A percentile compares a stretch with the other conserved stretches of the same genome.
These are phyloP conservation scores for Alternaria sp. DNA, from an alignment of 2,329 filamentous ascomycete species.

Conservation along the genomic window DNA sequence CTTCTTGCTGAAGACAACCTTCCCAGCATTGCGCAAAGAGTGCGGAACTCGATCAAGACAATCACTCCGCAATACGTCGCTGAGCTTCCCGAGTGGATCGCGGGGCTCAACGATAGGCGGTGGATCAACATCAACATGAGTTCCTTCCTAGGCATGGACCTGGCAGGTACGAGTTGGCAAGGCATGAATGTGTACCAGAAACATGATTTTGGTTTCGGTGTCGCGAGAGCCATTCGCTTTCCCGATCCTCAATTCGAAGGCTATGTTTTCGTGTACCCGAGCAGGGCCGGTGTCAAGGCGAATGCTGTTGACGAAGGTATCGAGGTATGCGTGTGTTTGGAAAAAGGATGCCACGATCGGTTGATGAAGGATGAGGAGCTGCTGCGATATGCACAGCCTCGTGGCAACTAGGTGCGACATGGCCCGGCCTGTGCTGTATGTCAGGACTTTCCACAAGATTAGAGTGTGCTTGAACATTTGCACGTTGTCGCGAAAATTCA, in stretches of 20 bases:
- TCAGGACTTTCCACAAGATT: neutral
- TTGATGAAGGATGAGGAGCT: conserved; percentile 23
- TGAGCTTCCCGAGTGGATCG: conserved; percentile 30
- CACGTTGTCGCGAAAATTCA: neutral
- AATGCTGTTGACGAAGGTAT: conserved; percentile 20
- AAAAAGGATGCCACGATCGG: conserved; percentile 10
- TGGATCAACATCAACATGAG: conserved; percentile 25
- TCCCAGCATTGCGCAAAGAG: conserved; percentile 19
- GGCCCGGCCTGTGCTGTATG: neutral
- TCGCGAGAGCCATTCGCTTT: conserved; percentile 19
- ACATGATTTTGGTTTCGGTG: conserved; percentile 42
- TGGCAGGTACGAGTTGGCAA: conserved; percentile 35
- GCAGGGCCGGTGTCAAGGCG: conserved; percentile 9
- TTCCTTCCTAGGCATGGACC: conserved; percentile 34
- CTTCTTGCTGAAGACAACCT: conserved; percentile 18
- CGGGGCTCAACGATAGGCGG: conserved; percentile 25
- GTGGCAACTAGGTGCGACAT: neutral
- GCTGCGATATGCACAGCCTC: neutral
- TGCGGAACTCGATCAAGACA: conserved; percentile 29
- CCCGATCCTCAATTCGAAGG: conserved; percentile 24
- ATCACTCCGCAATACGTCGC: conserved; percentile 25
- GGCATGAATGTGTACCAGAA: conserved; percentile 27
- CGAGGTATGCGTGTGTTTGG: conserved; percentile 26
- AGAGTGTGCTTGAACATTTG: neutral
- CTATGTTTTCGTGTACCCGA: conserved; percentile 24